Evolutionary conservation across 352 stramenopile species (phyloP).

Genomic region (Globisporangium emineosum): DNA sequence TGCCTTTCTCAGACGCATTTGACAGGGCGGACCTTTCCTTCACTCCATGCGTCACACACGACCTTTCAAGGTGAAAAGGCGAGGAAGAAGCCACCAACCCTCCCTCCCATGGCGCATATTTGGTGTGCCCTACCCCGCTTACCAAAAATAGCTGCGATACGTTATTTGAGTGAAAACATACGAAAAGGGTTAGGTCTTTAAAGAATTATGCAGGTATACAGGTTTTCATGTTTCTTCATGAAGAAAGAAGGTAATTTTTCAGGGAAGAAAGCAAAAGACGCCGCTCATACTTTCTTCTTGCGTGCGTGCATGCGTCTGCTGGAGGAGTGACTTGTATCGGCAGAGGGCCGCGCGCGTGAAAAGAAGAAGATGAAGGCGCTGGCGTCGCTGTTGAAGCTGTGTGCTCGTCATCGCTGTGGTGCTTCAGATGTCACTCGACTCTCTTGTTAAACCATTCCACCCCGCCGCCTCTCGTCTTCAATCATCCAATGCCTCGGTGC

Average conservation of each 20-base stretch:
- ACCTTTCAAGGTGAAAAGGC: not conserved
- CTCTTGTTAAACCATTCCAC: not conserved
- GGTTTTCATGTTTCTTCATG: not conserved
- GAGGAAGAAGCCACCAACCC: not conserved
- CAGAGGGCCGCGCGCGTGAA: not conserved
- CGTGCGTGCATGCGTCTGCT: not conserved
- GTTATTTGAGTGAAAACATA: not conserved
- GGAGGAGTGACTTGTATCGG: not conserved
- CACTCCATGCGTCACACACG: not conserved
- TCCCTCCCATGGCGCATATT: not conserved
- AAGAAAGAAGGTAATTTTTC: not conserved
- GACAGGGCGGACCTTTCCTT: not conserved
- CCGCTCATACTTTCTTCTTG: not conserved
- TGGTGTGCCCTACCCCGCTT: not conserved
- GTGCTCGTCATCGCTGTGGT: not conserved
- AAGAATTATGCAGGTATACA: not conserved
- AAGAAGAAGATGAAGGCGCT: not conserved
- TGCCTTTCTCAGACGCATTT: not conserved
- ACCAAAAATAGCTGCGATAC: not conserved
- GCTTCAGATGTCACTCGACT: not conserved
- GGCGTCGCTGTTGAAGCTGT: not conserved
- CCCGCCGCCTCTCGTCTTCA: not conserved
- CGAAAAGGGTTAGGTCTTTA: not conserved
- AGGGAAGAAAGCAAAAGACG: no score
- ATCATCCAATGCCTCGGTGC: not conserved